phyloP scores from a whole-genome alignment of 139 green algal genomes.

The Picochlorum sp. region DNA sequence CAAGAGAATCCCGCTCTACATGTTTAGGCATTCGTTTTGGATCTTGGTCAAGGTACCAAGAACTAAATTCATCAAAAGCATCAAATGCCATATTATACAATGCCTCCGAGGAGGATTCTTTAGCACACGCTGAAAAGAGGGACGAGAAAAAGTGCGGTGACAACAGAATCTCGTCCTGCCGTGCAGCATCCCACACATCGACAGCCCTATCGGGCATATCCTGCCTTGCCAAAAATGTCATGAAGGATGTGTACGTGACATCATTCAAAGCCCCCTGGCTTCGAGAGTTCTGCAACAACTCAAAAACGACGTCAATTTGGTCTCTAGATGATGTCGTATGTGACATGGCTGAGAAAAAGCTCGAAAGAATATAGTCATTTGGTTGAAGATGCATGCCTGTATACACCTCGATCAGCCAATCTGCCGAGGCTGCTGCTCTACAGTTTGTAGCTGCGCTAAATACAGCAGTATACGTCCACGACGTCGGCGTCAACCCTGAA shows the following conservation, averaged over 20 bases:
- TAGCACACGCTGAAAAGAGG: slow-evolving; percentile 30
- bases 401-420: slow-evolving; percentile 18
- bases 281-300: slow-evolving; percentile 13
- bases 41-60: slow-evolving; percentile 7
- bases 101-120: slow-evolving; percentile 20
- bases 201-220: slow-evolving; percentile 26
- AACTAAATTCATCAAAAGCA: slow-evolving; percentile 17
- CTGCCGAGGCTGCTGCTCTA: slow-evolving; percentile 3
- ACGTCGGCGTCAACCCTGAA: slow-evolving; percentile 14
- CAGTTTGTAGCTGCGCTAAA: slow-evolving; percentile 22
- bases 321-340: slow-evolving; percentile 12
- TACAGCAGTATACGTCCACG: slow-evolving; percentile 32
- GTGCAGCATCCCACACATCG: slow-evolving; percentile 35
- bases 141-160: slow-evolving; percentile 36
- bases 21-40: not conserved
- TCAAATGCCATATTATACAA: slow-evolving; percentile 24
- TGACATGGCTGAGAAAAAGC: slow-evolving; percentile 35
- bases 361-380: slow-evolving; percentile 38
- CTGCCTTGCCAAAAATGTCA: slow-evolving; percentile 27
- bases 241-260: slow-evolving; percentile 21
- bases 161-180: slow-evolving; percentile 24
- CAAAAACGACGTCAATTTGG: slow-evolving; percentile 35
- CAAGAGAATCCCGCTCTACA: slow-evolving; percentile 6
- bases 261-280: slow-evolving; percentile 4
- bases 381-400: slow-evolving; percentile 22